Conservation (phyloP, 805 yeast species). For the Kuraishia molischiana region DNA sequence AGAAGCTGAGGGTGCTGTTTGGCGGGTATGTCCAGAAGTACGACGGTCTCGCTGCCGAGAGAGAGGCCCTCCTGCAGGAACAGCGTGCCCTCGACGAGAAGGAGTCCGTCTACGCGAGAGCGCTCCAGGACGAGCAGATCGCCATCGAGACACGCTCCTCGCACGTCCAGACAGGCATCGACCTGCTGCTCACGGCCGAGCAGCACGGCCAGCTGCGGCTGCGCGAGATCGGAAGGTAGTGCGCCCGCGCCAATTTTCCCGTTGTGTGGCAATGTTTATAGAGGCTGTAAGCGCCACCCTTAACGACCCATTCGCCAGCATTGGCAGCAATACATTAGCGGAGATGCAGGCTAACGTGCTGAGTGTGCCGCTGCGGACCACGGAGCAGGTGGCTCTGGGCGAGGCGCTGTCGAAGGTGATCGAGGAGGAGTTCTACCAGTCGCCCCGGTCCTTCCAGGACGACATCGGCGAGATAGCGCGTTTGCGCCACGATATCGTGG, state of each 20-base stretch:
- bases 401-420: slow-evolving; percentile 24
- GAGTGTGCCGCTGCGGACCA: slow-evolving; percentile 26
- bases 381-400: slow-evolving; percentile 24
- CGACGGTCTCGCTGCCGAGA: slow-evolving; percentile 9
- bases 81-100: slow-evolving; percentile 10
- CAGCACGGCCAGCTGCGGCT: slow-evolving; percentile 7
- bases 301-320: too few relatives aligned
- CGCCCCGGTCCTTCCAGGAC: slow-evolving; percentile 17
- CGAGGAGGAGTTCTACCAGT: slow-evolving; percentile 27
- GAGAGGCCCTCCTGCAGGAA: slow-evolving; percentile 8
- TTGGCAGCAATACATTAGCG: too few relatives aligned
- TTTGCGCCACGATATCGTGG: slow-evolving; percentile 31
- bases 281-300: too few relatives aligned
- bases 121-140: slow-evolving; percentile 4
- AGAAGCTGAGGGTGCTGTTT: slow-evolving; percentile 15
- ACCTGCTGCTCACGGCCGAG: slow-evolving; percentile 6
- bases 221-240: slow-evolving; percentile 3
- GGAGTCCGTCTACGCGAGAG: not conserved
- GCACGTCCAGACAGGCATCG: slow-evolving; percentile 6
- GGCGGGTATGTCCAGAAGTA: slow-evolving; percentile 25
- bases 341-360: slow-evolving; percentile 23
- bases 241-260: not conserved
- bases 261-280: too few relatives aligned
- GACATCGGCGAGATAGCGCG: slow-evolving; percentile 28
- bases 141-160: slow-evolving; percentile 6